A percentile compares a stretch with the other conserved stretches of the same genome.
These are phyloP conservation scores for Pleurotus cornucopiae DNA, from an alignment of 768 basidiomycete species.

Conservation along the genomic window DNA sequence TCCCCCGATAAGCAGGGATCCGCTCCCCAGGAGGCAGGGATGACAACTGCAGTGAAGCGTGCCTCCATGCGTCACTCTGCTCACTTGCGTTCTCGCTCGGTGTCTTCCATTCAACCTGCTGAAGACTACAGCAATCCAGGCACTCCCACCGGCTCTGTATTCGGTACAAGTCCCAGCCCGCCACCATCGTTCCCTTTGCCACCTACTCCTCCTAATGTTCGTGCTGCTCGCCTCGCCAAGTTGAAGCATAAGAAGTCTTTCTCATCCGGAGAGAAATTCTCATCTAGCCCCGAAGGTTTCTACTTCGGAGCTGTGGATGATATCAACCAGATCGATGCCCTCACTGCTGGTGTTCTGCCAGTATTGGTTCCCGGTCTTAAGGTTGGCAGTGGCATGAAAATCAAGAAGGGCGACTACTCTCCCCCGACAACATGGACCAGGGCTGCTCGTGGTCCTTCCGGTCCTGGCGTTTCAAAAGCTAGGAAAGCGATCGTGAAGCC, in stretches of 20 bases:
- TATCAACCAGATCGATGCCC: slow-evolving; percentile 64
- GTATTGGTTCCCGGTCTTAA: slow-evolving; percentile 64
- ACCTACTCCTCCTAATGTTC: slow-evolving; percentile 68
- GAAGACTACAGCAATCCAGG: slow-evolving; percentile 25
- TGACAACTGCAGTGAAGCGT: slow-evolving; percentile 29
- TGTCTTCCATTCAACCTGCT: slow-evolving; percentile 35
- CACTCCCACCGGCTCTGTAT: slow-evolving; percentile 31
- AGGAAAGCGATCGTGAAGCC: slow-evolving; percentile 29
- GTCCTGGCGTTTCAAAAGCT: slow-evolving; percentile 39
- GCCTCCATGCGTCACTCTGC: slow-evolving; percentile 23
- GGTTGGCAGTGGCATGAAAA: slow-evolving; percentile 51
- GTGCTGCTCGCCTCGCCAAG: slow-evolving; percentile 49
- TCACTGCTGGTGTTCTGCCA: slow-evolving; percentile 66
- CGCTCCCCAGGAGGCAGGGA: slow-evolving; percentile 24
- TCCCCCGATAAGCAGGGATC: slow-evolving; percentile 38
- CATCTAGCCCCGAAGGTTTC: slow-evolving; percentile 24
- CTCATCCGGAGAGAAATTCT: slow-evolving; percentile 39
- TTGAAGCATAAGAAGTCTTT: slow-evolving; percentile 59
- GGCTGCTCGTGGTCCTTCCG: slow-evolving; percentile 28
- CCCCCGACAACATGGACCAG: slow-evolving; percentile 20
- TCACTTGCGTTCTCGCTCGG: slow-evolving; percentile 62
- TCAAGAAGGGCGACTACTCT: slow-evolving; percentile 38
- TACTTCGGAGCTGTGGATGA: slow-evolving; percentile 55
- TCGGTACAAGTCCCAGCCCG: slow-evolving; percentile 36
- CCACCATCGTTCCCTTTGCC: slow-evolving; percentile 70